These are phyloP conservation scores for Prunus salicina DNA, from an alignment of 306 rosid genomes.

Conservation along the genomic window DNA sequence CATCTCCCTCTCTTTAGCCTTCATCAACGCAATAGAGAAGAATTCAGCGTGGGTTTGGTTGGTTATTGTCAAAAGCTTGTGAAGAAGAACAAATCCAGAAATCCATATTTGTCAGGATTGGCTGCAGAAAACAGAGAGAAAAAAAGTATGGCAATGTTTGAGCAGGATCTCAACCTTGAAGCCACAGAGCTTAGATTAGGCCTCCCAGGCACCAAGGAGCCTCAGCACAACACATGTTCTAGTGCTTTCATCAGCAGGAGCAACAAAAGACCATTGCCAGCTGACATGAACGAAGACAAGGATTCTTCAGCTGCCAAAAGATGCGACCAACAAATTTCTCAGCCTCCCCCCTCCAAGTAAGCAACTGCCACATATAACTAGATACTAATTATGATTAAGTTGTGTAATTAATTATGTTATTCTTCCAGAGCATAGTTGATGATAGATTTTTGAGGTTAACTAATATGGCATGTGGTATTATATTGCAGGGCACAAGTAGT, in stretches of 20 bases:
- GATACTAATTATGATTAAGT: not conserved
- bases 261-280: conserved; percentile 40
- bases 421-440: not conserved
- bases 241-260: not conserved
- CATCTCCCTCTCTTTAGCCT: not conserved
- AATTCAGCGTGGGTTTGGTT: not conserved
- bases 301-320: conserved; percentile 5
- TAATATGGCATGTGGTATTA: not conserved
- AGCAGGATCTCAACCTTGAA: conserved; percentile 39
- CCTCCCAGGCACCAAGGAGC: conserved; percentile 25
- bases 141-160: not conserved
- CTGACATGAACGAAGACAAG: not conserved
- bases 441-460: not conserved
- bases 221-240: conserved; percentile 11
- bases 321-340: conserved; percentile 2
- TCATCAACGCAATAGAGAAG: not conserved
- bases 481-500: conserved; percentile 41
- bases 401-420: not conserved
- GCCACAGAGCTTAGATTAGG: conserved; percentile 58
- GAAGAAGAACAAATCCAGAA: not conserved
- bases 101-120: not conserved
- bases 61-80: conserved; percentile 3
- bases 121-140: not conserved
- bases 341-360: conserved; percentile 47
- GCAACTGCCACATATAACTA: not conserved